These are phyloP conservation scores for Candida silvatica DNA, from an alignment of 805 yeast genomes.

Conservation along the genomic window DNA sequence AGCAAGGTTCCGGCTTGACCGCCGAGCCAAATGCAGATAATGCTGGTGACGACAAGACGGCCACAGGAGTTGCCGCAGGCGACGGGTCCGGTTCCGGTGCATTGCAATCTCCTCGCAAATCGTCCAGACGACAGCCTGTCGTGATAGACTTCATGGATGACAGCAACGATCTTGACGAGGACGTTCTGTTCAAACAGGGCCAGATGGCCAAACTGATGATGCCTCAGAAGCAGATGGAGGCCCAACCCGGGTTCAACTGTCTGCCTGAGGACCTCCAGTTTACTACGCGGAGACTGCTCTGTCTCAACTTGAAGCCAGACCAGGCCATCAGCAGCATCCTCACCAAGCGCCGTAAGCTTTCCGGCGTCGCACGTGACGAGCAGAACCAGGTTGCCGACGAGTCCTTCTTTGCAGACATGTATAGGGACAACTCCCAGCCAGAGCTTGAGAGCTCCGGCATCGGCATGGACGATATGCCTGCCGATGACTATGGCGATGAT, in stretches of 20 bases:
- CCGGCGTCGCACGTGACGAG: slow-evolving; percentile 3
- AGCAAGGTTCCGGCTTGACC: too few relatives aligned
- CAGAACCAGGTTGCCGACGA: slow-evolving; percentile 36
- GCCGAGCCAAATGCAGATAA: neutral
- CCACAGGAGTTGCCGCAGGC: too few relatives aligned
- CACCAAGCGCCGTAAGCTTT: slow-evolving; percentile 14
- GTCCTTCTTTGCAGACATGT: slow-evolving; percentile 41
- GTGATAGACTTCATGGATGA: slow-evolving; percentile 22
- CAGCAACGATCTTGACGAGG: slow-evolving; percentile 14
- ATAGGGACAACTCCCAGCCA: slow-evolving; percentile 10
- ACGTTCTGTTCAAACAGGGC: slow-evolving; percentile 17
- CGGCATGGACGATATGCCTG: neutral
- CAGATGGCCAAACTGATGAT: slow-evolving; percentile 14
- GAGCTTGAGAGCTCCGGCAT: slow-evolving; percentile 10
- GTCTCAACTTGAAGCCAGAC: slow-evolving; percentile 36
- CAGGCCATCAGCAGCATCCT: slow-evolving; percentile 21
- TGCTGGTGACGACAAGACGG: neutral
- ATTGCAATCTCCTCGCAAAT: slow-evolving; percentile 34
- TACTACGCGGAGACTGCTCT: slow-evolving; percentile 38
- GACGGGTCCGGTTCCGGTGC: too few relatives aligned
- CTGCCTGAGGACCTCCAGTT: slow-evolving; percentile 44
- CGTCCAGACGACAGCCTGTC: slow-evolving; percentile 4
- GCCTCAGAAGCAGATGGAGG: slow-evolving; percentile 17
- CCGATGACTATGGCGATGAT: slow-evolving; percentile 8
- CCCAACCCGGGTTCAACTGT: slow-evolving; percentile 19